Conservation (phyloP, 306 rosid species). For the Malus domestica region ASM211411v1 NC_041796.1:27926501-27927000, state of each 20-base stretch:
- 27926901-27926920: neutral
- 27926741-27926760: neutral
- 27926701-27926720: neutral
- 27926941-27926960: too few species aligned
- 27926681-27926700: neutral
- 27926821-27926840: slow-evolving; percentile 61
- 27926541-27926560: neutral
- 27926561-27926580: neutral
- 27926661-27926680: slow-evolving; percentile 56
- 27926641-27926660: slow-evolving; percentile 65
- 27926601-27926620: neutral
- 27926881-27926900: neutral
- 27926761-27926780: slow-evolving; percentile 77
- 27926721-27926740: neutral
- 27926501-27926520: too few species aligned
- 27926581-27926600: neutral
- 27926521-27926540: too few species aligned
- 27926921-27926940: neutral
- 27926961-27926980: neutral
- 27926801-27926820: slow-evolving; percentile 68
- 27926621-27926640: slow-evolving; percentile 60
- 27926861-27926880: slow-evolving; percentile 31
- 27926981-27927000: too few species aligned
- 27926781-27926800: slow-evolving; percentile 74
- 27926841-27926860: slow-evolving; percentile 63